A percentile compares a stretch with the other conserved stretches of the same genome.
Evolutionary conservation across 306 rosid species (phyloP).

Genomic region (Cucurbita maxima): DNA sequence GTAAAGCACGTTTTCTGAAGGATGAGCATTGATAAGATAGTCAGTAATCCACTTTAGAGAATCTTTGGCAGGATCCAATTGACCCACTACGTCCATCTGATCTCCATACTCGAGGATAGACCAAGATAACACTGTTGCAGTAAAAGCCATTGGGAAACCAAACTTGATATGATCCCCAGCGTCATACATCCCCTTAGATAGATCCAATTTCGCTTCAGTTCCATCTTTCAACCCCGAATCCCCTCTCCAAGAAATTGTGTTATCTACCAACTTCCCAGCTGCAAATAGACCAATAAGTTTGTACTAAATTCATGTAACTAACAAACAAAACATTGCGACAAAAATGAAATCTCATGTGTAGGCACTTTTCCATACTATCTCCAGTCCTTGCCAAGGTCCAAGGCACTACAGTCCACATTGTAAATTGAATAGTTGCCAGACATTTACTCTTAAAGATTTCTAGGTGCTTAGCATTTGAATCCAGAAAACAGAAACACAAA

Average conservation of each 20-base stretch:
- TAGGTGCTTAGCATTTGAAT: background rate
- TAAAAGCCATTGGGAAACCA: conserved; percentile 88
- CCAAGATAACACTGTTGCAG: conserved; percentile 91
- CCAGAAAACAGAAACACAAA: background rate
- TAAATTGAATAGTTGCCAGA: background rate
- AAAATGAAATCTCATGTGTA: background rate
- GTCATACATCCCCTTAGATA: conserved; percentile 85
- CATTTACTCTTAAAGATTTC: background rate
- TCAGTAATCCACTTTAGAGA: conserved; percentile 93
- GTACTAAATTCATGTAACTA: background rate
- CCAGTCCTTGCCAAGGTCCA: background rate
- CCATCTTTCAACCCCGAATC: conserved; percentile 81
- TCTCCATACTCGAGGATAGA: conserved; percentile 85
- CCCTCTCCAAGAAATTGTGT: conserved; percentile 81
- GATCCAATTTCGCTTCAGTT: conserved; percentile 45
- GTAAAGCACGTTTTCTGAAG: conserved; percentile 63
- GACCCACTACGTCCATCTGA: conserved; percentile 67
- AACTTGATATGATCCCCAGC: conserved; percentile 96
- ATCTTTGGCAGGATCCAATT: conserved; percentile 48
- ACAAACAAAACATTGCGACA: background rate
- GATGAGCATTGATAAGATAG: conserved; percentile 72
- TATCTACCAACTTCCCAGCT: conserved; percentile 67
- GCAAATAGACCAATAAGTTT: background rate
- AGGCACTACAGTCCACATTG: background rate
- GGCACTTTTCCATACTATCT: background rate